Evolutionary conservation across 2,329 filamentous ascomycete genomes (phyloP).

Genomic region (Aspergillus sp.): DNA sequence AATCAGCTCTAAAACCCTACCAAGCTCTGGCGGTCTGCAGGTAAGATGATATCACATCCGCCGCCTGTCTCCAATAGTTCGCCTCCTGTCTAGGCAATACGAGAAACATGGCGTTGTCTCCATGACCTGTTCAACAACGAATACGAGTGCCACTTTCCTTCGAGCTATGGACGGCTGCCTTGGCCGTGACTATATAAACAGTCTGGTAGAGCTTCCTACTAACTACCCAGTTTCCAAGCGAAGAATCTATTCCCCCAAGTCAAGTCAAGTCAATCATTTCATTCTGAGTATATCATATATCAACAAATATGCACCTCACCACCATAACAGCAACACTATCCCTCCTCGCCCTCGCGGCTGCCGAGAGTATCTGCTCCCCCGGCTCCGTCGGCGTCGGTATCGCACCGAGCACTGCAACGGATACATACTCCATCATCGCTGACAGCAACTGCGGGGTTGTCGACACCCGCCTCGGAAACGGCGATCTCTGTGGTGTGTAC

Average conservation of each 20-base stretch:
- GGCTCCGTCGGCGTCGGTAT: not conserved
- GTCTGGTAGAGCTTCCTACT: too few relatives aligned
- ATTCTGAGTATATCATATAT: not conserved
- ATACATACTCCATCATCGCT: not conserved
- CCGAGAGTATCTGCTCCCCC: not conserved
- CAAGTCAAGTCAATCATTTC: not conserved
- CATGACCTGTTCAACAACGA: not conserved
- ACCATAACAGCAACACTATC: not conserved
- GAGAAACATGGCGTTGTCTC: not conserved
- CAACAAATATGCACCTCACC: not conserved
- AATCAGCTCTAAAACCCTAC: not conserved
- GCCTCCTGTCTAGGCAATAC: not conserved
- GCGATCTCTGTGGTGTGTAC: not conserved
- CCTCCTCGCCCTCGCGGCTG: not conserved
- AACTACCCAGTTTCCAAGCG: too few relatives aligned
- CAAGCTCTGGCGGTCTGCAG: not conserved
- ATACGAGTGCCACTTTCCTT: not conserved
- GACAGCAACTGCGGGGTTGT: not conserved
- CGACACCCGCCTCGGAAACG: not conserved
- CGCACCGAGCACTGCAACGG: not conserved
- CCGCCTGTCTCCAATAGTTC: not conserved
- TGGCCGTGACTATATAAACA: not conserved
- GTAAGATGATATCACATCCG: not conserved
- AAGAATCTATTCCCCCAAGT: not conserved
- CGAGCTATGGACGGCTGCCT: not conserved